Base-by-base conservation (phyloP, 495 filamentous ascomycete genomes). In the Daldinia concentrica region DNA sequence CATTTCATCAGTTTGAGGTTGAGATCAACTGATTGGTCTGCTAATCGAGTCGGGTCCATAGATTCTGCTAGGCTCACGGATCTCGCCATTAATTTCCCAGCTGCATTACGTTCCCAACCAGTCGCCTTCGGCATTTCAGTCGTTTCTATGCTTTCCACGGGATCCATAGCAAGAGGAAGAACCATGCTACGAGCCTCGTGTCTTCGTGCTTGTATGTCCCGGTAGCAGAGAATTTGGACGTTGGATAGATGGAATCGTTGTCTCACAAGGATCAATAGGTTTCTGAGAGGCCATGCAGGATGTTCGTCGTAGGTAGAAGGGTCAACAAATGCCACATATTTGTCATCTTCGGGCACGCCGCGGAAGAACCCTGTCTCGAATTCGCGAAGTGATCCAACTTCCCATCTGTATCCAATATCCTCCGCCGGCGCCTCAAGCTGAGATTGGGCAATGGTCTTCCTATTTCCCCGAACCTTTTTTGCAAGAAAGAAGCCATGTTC, bases 1-100 rank as follows among this genome's bases (percentile, higher is more conserved):
- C 95, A 99, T 82, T 97, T 98, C 88, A 99, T 99, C 59, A 99
- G 86, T 80, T 98, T 98, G 66, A 98, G 85, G 74, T 99, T 99
- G 55, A 99, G 88, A 75, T 99, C 95, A 9, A 98, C 95, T n/a
- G 94, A 92, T 78, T 97, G 93, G 70, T 98, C 94, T 24, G 95
- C 95, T 26, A 98, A 84, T 68, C 88, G 89, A 61, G 69, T 82
- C 5, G 95, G 95, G 77, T 99, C 93, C 90, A 98, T 94, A 59
- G 97, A 94, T 72, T 94, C 93, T 17, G 90, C 90, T 1, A 99
- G 84, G 75, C 94, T 91, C 19, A 93, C 92, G 9, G 89, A 83
- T 64, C 90, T 88, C 26, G 90, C 87, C n/a, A 85, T 85, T 48
- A 97, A 77, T 74, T 95, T 97, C 22, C 90, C 90, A 27, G 83